Evolutionary conservation across 768 basidiomycete species (phyloP), one percentile per base, ranked within the genome.

Genomic region (Lentinus tigrinus): DNA sequence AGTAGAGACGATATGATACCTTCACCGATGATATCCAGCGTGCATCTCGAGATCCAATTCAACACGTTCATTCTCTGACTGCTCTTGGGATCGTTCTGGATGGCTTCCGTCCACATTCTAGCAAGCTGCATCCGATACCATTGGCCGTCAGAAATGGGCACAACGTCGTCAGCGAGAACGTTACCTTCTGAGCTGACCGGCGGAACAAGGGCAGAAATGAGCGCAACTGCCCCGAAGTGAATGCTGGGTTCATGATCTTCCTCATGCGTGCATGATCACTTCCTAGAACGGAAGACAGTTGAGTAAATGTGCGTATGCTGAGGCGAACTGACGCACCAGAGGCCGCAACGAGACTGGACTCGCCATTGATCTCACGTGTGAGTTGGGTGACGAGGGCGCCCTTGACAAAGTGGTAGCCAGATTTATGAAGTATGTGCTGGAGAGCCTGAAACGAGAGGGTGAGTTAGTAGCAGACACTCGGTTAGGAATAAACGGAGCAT

Each of bases 361-460:
- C 40, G 7, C 64, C 69, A 1, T 48, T 48, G 42, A 68, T 54
- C 53, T 67, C 54, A 17, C 65, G 54, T 0, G 58, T 59, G 27
- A 62, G 37, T 34, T 63, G 61, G 16, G 59, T n/a, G 17, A 52
- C 9, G 10, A 60, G 59, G 7, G 10, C 47, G 28, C 53, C 17
- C 64, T 83, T 67, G n/a, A 52, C 47, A 54, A 64, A 72, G 37
- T 60, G 62, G 39, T 70, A 71, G 28, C 66, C 66, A 0, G 70
- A 64, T 26, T 63, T 65, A 24, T 72, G 65, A 13, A 66, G 60
- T 39, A 70, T 66, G 50, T 69, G 61, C 52, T 72, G 71, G 11
- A 71, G 47, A 0, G 69, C 70, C 60, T 70, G 39, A 2, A 53
- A 42, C 27, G 52, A 51, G 0, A 42, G 47, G 6, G 54, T 27